Percentiles rank a stretch among this genome's conserved stretches.
Evolutionary conservation across 2,329 filamentous ascomycete genomes (phyloP).

Genomic region (Lasiodiplodia gonubiensis): DNA sequence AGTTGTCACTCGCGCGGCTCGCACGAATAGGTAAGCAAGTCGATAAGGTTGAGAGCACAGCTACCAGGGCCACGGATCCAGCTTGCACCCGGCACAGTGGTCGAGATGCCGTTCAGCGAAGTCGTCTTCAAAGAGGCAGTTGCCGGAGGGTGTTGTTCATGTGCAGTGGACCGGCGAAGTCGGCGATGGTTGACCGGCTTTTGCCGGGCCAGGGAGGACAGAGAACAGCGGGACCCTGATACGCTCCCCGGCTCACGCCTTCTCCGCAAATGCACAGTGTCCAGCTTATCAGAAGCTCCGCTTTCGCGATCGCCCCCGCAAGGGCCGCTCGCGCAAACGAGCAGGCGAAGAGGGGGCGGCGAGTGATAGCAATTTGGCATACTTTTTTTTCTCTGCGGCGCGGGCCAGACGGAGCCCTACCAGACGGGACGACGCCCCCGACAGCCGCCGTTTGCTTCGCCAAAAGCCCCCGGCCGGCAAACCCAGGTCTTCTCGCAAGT

Average conservation of each 20-base stretch:
- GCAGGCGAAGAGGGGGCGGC: not conserved
- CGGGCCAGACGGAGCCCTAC: not conserved
- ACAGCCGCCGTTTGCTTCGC: no score
- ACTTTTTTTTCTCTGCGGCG: not conserved
- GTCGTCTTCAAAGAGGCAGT: not conserved
- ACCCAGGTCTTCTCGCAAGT: no score
- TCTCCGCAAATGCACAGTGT: slow-evolving; percentile 1
- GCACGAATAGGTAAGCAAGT: no score
- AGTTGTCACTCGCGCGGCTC: no score
- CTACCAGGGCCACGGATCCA: not conserved
- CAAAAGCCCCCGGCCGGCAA: no score
- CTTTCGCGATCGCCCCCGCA: not conserved
- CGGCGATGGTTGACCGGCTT: not conserved
- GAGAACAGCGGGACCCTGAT: not conserved
- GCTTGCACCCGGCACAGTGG: not conserved
- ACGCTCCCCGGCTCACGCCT: not conserved
- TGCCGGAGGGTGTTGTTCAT: slow-evolving; percentile 1
- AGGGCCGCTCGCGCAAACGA: not conserved
- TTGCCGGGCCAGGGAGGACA: not conserved
- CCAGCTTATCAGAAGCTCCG: not conserved
- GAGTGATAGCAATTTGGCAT: not conserved
- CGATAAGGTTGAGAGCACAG: not conserved
- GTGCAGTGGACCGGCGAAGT: not conserved
- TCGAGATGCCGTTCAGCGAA: not conserved
- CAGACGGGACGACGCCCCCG: not conserved